Conservation (phyloP, 345 rosid species). For the Moricandia moricandioides region DNA sequence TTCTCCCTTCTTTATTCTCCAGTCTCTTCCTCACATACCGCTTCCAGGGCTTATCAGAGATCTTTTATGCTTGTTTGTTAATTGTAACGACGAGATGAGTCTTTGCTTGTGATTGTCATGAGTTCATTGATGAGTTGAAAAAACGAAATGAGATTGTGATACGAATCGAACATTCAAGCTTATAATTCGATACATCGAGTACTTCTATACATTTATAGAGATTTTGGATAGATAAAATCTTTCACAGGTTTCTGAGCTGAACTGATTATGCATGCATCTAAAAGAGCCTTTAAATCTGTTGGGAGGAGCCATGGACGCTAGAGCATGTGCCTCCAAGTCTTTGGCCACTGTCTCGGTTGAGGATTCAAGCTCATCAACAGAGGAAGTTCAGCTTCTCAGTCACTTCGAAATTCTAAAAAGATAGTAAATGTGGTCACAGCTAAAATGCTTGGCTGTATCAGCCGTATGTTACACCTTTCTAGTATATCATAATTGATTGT, state of each 20-base stretch:
- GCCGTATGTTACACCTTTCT: constrained; percentile 9
- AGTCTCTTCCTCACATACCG: no score
- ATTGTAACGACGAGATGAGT: no score
- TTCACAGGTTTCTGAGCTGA: constrained; percentile 54
- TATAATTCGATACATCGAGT: no score
- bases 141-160: no score
- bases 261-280: constrained; percentile 47
- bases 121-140: no score
- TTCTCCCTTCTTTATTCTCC: no score
- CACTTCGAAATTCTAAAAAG: not conserved
- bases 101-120: no score
- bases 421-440: constrained; percentile 7
- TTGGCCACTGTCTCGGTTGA: constrained; percentile 89
- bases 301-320: constrained; percentile 83
- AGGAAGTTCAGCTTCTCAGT: constrained; percentile 31
- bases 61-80: no score
- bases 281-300: constrained; percentile 82
- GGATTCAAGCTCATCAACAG: constrained; percentile 68
- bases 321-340: constrained; percentile 93
- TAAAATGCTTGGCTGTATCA: constrained; percentile 21
- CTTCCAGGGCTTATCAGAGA: no score
- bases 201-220: no score
- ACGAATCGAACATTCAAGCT: no score
- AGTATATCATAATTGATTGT: not conserved
- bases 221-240: no score